These are phyloP conservation scores for Handroanthus guayacan DNA, from an alignment of 257 asterid species.

Conservation along the genomic window DNA sequence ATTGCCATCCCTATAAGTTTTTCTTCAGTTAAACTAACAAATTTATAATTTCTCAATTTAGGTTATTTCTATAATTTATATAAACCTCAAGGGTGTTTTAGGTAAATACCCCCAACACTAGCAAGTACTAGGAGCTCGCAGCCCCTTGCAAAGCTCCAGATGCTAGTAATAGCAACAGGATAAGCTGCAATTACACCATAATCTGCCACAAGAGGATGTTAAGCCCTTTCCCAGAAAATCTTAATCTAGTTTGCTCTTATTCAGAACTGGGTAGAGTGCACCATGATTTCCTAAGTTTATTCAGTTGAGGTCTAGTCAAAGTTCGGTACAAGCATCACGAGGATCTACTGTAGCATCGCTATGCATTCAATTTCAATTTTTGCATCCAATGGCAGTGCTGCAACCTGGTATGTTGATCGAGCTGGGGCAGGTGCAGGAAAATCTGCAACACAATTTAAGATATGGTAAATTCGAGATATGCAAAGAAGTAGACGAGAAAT, in stretches of 20 bases:
- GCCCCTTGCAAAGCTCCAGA: background rate
- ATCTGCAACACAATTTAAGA: slow-evolving; percentile 42
- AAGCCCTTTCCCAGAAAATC: background rate
- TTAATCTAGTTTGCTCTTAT: background rate
- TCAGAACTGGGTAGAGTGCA: background rate
- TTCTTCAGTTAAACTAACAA: too few species aligned
- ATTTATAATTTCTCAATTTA: too few species aligned
- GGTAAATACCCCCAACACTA: too few species aligned
- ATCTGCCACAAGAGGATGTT: background rate
- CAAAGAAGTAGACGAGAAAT: background rate
- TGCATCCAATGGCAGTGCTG: slow-evolving; percentile 63
- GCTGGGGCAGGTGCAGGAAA: slow-evolving; percentile 60
- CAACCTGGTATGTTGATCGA: slow-evolving; percentile 65
- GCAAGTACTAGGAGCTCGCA: background rate
- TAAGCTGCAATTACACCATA: background rate
- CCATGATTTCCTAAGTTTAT: background rate
- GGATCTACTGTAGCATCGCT: slow-evolving; percentile 43
- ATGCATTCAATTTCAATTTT: slow-evolving; percentile 61
- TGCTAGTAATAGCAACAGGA: background rate
- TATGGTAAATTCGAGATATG: background rate
- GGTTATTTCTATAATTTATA: too few species aligned
- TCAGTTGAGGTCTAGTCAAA: background rate
- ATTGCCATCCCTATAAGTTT: too few species aligned
- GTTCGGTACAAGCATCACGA: background rate
- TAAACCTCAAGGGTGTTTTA: too few species aligned